A percentile compares a stretch with the other conserved stretches of the same genome.
phyloP scores from a whole-genome alignment of 495 filamentous ascomycete species.

The Aspergillus conjunctus region DNA sequence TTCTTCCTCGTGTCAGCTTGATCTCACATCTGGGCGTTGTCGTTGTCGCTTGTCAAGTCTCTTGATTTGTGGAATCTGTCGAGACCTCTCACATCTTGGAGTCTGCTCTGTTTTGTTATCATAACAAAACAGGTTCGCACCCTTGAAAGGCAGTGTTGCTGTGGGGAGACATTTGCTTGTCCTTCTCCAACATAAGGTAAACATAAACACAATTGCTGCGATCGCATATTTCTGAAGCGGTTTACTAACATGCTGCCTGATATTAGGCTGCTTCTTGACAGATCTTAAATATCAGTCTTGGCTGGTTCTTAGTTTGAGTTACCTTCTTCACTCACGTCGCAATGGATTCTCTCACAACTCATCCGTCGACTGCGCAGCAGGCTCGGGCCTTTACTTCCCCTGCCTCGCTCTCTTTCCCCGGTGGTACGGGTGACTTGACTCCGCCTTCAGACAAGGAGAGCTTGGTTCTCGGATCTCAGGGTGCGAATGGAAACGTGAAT shows the following conservation, averaged over 20 bases:
- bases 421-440: conserved; percentile 76
- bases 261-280: conserved; percentile 24
- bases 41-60: conserved; percentile 21
- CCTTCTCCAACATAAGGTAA: conserved; percentile 83
- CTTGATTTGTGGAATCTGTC: conserved; percentile 17
- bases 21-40: conserved; percentile 12
- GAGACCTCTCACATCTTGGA: conserved; percentile 19
- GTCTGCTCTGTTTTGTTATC: conserved; percentile 19
- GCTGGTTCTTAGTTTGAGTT: conserved; percentile 30
- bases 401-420: conserved; percentile 86
- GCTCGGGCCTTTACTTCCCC: conserved; percentile 90
- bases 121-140: conserved; percentile 10
- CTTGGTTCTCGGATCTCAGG: conserved; percentile 49
- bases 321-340: conserved; percentile 35
- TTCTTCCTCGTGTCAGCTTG: conserved; percentile 30
- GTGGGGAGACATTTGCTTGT: conserved; percentile 99
- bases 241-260: background rate
- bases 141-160: conserved; percentile 33
- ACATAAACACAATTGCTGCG: background rate
- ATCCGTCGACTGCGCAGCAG: conserved; percentile 83
- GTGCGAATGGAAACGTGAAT: conserved; percentile 50
- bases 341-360: conserved; percentile 89
- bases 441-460: conserved; percentile 71
- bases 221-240: background rate
- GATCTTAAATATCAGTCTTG: conserved; percentile 22